Percentiles rank a stretch among this genome's conserved stretches.
Conservation (phyloP, 2,329 filamentous ascomycete genomes). For the Neonectria neomacrospora region DNA sequence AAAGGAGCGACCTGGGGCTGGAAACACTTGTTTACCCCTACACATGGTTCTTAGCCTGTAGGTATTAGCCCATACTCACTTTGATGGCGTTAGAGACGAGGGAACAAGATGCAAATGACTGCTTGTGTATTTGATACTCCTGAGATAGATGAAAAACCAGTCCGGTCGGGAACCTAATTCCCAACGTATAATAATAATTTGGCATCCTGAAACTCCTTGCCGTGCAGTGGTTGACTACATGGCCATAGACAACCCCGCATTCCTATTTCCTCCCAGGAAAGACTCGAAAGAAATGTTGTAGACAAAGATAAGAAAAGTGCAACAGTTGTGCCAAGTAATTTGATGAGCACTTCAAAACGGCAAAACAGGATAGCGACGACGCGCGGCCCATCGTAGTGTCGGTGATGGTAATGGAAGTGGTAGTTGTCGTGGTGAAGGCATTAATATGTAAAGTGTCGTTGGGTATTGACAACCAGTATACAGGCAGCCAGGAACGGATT, state of each 20-base stretch:
- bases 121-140: slow-evolving; percentile 37
- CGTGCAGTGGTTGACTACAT: slow-evolving; percentile 28
- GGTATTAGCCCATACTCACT: slow-evolving; percentile 32
- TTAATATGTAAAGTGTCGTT: slow-evolving; percentile 2
- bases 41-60: slow-evolving; percentile 36
- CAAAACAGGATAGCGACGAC: not conserved
- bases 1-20: not conserved
- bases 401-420: not conserved
- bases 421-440: not conserved
- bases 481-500: not conserved
- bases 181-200: slow-evolving; percentile 36
- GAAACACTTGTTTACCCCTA: slow-evolving; percentile 15
- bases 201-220: slow-evolving; percentile 37
- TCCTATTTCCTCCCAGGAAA: slow-evolving; percentile 9
- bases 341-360: not conserved
- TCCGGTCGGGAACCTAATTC: slow-evolving; percentile 11
- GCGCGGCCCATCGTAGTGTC: not conserved
- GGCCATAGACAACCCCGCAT: slow-evolving; percentile 1
- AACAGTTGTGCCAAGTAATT: slow-evolving; percentile 36
- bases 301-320: slow-evolving; percentile 29
- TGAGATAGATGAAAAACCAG: slow-evolving; percentile 21
- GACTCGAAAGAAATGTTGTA: slow-evolving; percentile 21
- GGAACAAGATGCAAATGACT: slow-evolving; percentile 30
- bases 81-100: slow-evolving; percentile 31
- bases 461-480: slow-evolving; percentile 2